Conservation (phyloP, 345 rosid species). For the Pugionium cornutum region DNA sequence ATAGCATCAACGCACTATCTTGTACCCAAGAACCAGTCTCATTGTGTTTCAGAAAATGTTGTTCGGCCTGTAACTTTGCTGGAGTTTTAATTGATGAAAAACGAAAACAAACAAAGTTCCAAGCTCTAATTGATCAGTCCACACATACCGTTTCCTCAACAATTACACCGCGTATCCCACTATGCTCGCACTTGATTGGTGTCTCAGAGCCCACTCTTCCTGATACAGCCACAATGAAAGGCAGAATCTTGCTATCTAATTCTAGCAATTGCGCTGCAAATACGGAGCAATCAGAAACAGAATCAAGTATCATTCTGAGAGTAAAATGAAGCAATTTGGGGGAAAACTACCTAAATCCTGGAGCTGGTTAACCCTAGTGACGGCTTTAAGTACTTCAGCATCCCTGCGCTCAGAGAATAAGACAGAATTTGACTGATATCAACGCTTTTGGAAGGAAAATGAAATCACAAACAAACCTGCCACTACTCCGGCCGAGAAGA, state of each 20-base stretch:
- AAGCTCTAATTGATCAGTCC: background rate
- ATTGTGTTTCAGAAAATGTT: slow-evolving; percentile 87
- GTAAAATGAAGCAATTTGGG: background rate
- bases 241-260: slow-evolving; percentile 65
- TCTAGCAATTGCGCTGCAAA: slow-evolving; percentile 80
- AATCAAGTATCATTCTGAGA: background rate
- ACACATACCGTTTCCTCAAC: slow-evolving; percentile 75
- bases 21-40: slow-evolving; percentile 99
- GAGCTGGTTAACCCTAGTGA: slow-evolving; percentile 73
- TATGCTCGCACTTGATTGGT: slow-evolving; percentile 76
- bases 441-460: background rate
- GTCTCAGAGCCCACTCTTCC: slow-evolving; percentile 94
- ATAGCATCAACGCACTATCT: slow-evolving; percentile 88
- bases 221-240: slow-evolving; percentile 77
- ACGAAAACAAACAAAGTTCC: background rate
- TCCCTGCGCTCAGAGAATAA: slow-evolving; percentile 51
- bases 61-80: slow-evolving; percentile 62
- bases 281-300: background rate
- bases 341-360: slow-evolving; percentile 69
- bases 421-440: background rate
- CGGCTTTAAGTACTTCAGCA: slow-evolving; percentile 77
- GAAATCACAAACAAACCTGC: slow-evolving; percentile 53
- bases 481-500: slow-evolving; percentile 89
- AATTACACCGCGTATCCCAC: slow-evolving; percentile 86
- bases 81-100: slow-evolving; percentile 4